These are phyloP conservation scores for Pseudogymnoascus sp. DNA, from an alignment of 2,329 filamentous ascomycete genomes.

Conservation along the genomic window DNA sequence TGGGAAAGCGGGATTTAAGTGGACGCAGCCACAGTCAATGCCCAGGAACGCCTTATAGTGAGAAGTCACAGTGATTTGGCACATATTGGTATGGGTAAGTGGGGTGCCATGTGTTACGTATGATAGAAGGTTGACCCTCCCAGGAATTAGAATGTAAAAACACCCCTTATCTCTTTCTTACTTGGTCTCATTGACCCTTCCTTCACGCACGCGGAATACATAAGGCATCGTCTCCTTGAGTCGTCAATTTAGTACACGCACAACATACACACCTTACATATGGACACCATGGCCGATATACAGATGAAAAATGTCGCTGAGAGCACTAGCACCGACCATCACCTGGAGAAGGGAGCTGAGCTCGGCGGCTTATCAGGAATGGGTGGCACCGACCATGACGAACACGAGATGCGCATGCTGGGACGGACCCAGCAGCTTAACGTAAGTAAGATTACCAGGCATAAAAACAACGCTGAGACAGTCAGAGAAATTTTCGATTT, in stretches of 20 bases:
- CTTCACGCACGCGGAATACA: not conserved
- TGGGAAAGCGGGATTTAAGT: not conserved
- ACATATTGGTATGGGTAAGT: not conserved
- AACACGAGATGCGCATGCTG: constrained; percentile 29
- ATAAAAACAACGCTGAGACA: not conserved
- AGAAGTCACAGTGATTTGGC: not conserved
- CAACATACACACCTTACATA: no score
- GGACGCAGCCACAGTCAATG: not conserved
- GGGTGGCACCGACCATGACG: constrained; percentile 26
- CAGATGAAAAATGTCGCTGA: not conserved
- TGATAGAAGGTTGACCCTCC: not conserved
- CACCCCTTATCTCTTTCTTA: constrained; percentile 1
- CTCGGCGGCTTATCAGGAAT: constrained; percentile 16
- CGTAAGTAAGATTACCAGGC: constrained; percentile 11
- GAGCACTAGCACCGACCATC: constrained; percentile 2
- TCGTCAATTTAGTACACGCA: not conserved
- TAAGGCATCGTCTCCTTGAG: not conserved
- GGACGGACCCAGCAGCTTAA: constrained; percentile 28
- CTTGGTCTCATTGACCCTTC: not conserved
- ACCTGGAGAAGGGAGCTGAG: constrained; percentile 16
- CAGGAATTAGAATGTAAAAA: not conserved
- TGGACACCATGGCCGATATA: not conserved
- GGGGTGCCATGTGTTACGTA: not conserved
- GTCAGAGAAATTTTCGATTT: constrained; percentile 34
- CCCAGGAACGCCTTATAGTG: not conserved